Conservation (phyloP, 345 rosid species). For the Hibiscus tridactylites region DNA sequence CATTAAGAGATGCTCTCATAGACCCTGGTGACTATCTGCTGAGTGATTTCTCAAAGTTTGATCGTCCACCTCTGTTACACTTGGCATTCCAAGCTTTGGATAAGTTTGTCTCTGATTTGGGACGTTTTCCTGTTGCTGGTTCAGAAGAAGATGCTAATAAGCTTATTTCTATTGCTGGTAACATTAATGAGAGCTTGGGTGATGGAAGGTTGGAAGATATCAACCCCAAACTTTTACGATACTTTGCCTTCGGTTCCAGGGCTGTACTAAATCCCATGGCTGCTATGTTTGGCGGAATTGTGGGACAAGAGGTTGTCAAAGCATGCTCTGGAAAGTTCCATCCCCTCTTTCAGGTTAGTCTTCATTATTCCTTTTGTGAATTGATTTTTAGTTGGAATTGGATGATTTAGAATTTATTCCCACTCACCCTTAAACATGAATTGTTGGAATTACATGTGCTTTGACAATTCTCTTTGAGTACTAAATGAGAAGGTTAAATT, state of each 20-base stretch:
- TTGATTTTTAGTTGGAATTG: too few relatives aligned
- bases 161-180: slow-evolving; percentile 52
- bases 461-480: neutral
- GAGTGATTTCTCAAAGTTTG: slow-evolving; percentile 90
- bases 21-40: slow-evolving; percentile 95
- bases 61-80: slow-evolving; percentile 84
- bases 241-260: slow-evolving; percentile 89
- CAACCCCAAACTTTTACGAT: slow-evolving; percentile 65
- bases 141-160: slow-evolving; percentile 86
- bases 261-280: slow-evolving; percentile 99
- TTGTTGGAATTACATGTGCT: neutral
- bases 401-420: neutral
- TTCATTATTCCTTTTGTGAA: neutral
- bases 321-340: slow-evolving; percentile 99
- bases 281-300: slow-evolving; percentile 98
- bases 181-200: slow-evolving; percentile 59
- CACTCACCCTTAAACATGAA: neutral
- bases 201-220: slow-evolving; percentile 67
- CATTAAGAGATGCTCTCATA: slow-evolving; percentile 72
- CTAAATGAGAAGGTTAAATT: neutral
- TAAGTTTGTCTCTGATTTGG: slow-evolving; percentile 55
- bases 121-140: slow-evolving; percentile 79
- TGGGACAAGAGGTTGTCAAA: slow-evolving; percentile 96
- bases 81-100: slow-evolving; percentile 95
- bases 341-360: slow-evolving; percentile 79